These are phyloP conservation scores for Fraxinus quadrangulata DNA, from an alignment of 257 asterid genomes.

Conservation along the genomic window DNA sequence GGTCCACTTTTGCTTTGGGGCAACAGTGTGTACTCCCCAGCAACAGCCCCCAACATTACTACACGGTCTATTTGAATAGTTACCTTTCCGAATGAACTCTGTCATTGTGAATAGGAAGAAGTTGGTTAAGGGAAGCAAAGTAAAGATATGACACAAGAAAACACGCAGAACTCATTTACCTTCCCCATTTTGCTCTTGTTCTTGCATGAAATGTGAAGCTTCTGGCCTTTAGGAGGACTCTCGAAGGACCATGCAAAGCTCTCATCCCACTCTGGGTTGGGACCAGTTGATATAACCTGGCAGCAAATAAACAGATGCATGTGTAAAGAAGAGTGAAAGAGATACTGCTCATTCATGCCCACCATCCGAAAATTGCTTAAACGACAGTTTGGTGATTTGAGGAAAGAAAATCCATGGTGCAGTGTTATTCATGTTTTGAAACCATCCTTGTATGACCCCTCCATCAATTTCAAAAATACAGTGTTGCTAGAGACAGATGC, in stretches of 20 bases:
- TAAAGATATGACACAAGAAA: not conserved
- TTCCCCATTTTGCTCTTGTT: slow-evolving; percentile 99
- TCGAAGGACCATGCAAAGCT: slow-evolving; percentile 94
- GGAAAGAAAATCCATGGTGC: not conserved
- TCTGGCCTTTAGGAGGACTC: slow-evolving; percentile 99
- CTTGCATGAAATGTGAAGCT: slow-evolving; percentile 99
- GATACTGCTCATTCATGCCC: not conserved
- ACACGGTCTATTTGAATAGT: slow-evolving; percentile 98
- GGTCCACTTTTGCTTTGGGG: slow-evolving; percentile 97
- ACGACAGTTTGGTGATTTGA: not conserved
- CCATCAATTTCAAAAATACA: not conserved
- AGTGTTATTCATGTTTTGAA: not conserved
- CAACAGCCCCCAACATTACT: slow-evolving; percentile 97
- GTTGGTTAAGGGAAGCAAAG: not conserved
- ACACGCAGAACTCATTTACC: slow-evolving; percentile 38
- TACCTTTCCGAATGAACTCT: slow-evolving; percentile 97
- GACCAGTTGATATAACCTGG: slow-evolving; percentile 91
- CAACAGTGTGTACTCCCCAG: slow-evolving; percentile 87
- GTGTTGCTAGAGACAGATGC: not conserved
- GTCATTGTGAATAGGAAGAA: slow-evolving; percentile 18
- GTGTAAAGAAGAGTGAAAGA: not conserved
- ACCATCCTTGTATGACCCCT: not conserved
- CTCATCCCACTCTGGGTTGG: slow-evolving; percentile 97
- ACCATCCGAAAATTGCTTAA: not conserved
- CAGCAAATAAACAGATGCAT: not conserved